Evolutionary conservation across 2,329 filamentous ascomycete genomes (phyloP).

Genomic region (Colletotrichum cereale): DNA sequence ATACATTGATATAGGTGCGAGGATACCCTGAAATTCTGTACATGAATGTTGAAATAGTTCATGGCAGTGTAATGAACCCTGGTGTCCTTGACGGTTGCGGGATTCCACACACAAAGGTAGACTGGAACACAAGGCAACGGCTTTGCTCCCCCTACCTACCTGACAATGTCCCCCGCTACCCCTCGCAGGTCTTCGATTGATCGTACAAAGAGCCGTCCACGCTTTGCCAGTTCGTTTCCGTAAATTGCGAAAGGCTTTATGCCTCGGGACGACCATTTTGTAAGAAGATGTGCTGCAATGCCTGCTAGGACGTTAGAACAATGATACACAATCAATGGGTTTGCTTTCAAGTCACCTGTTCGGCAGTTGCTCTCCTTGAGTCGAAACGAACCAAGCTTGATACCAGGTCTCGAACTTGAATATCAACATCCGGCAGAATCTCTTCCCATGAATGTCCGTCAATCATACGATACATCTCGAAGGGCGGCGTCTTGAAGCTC

Average conservation of each 20-base stretch:
- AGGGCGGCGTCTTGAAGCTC: constrained; percentile 79
- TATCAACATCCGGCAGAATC: constrained; percentile 73
- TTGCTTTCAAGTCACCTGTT: constrained; percentile 49
- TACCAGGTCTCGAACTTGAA: constrained; percentile 74
- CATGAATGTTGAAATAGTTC: not conserved
- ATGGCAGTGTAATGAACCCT: not conserved
- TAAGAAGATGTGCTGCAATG: constrained; percentile 32
- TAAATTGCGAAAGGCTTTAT: not conserved
- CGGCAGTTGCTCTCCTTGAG: constrained; percentile 75
- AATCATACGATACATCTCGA: constrained; percentile 89
- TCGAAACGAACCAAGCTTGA: constrained; percentile 79
- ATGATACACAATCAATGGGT: not conserved
- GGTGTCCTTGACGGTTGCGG: not conserved
- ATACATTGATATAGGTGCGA: constrained; percentile 11
- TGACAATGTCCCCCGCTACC: not conserved
- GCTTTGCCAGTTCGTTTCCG: not conserved
- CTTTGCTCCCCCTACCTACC: not conserved
- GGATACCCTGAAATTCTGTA: not conserved
- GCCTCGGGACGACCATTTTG: not conserved
- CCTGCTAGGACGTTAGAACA: constrained; percentile 25
- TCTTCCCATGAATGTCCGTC: constrained; percentile 75
- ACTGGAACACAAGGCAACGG: constrained; percentile 1
- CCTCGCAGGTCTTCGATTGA: not conserved
- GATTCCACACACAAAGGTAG: not conserved
- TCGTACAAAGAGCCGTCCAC: not conserved